phyloP scores from a whole-genome alignment of 108 stramenopile species.

The Cylindrotheca closterium region DNA sequence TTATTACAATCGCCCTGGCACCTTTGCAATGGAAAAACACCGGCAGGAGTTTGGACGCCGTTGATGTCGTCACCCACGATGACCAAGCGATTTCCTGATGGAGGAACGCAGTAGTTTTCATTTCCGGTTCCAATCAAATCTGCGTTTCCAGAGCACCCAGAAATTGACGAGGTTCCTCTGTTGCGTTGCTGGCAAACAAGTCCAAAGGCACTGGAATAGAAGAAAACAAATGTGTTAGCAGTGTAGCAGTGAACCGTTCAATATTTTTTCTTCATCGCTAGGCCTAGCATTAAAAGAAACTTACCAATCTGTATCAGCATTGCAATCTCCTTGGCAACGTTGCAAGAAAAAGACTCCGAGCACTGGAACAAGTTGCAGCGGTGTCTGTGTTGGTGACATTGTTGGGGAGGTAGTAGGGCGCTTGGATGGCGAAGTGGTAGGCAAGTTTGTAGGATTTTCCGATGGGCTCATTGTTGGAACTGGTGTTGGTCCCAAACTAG shows the following conservation, averaged over 20 bases:
- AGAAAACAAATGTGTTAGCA: too few relatives aligned
- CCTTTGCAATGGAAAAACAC: conserved; percentile 24
- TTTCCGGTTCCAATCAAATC: not conserved
- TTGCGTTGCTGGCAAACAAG: conserved; percentile 32
- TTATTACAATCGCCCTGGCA: conserved; percentile 2
- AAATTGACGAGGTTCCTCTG: conserved; percentile 3
- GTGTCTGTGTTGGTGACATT: too few relatives aligned
- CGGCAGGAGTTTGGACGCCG: not conserved
- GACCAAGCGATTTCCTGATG: not conserved
- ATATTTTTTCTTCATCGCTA: too few relatives aligned
- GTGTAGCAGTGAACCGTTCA: too few relatives aligned
- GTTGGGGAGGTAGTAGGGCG: too few relatives aligned
- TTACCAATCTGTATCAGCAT: conserved; percentile 51
- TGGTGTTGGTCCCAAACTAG: too few relatives aligned
- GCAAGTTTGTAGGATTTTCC: too few relatives aligned
- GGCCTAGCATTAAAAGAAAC: too few relatives aligned
- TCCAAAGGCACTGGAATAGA: not conserved
- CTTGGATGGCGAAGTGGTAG: too few relatives aligned
- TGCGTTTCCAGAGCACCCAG: conserved; percentile 28
- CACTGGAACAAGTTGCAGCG: too few relatives aligned
- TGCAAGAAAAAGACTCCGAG: conserved; percentile 30
- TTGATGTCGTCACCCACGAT: not conserved
- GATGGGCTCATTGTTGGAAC: too few relatives aligned
- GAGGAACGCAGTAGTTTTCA: not conserved
- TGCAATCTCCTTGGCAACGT: conserved; percentile 55